Evolutionary conservation across 2,329 filamentous ascomycete genomes (phyloP).

Genomic region (Pseudopyricularia cyperi): DNA sequence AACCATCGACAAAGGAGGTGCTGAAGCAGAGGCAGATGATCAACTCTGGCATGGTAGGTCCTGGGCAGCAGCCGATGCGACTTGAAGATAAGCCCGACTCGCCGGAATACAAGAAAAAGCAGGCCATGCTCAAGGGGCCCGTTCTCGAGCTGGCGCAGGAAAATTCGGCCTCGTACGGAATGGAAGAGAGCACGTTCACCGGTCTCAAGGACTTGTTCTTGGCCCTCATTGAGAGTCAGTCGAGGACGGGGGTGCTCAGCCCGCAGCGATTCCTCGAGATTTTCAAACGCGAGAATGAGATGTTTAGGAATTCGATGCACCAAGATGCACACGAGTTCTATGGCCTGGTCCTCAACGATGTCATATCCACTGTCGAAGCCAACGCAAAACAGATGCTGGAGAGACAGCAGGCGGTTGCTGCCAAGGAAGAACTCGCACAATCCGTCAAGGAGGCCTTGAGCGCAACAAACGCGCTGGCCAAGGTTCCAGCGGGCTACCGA

Average conservation of each 20-base stretch:
- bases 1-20: conserved; percentile 40
- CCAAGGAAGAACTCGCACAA: conserved; percentile 31
- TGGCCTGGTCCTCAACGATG: conserved; percentile 86
- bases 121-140: conserved; percentile 77
- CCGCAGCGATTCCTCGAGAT: conserved; percentile 90
- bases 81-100: conserved; percentile 91
- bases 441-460: conserved; percentile 33
- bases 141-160: conserved; percentile 76
- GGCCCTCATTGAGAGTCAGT: conserved; percentile 67
- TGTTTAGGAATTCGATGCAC: conserved; percentile 95
- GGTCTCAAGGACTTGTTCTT: conserved; percentile 94
- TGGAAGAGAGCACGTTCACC: conserved; percentile 91
- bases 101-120: conserved; percentile 96
- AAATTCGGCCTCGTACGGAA: conserved; percentile 68
- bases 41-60: conserved; percentile 34
- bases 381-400: conserved; percentile 56
- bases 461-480: conserved; percentile 17
- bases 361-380: conserved; percentile 87
- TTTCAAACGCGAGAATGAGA: conserved; percentile 86
- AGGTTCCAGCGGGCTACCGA: conserved; percentile 27
- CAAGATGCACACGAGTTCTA: conserved; percentile 98
- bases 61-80: conserved; percentile 42
- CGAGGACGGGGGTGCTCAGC: conserved; percentile 79
- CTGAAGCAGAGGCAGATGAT: conserved; percentile 42
- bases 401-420: conserved; percentile 10